Evolutionary conservation across 208 protist genomes (phyloP).

Genomic region (Acanthamoeba castellanii): DNA sequence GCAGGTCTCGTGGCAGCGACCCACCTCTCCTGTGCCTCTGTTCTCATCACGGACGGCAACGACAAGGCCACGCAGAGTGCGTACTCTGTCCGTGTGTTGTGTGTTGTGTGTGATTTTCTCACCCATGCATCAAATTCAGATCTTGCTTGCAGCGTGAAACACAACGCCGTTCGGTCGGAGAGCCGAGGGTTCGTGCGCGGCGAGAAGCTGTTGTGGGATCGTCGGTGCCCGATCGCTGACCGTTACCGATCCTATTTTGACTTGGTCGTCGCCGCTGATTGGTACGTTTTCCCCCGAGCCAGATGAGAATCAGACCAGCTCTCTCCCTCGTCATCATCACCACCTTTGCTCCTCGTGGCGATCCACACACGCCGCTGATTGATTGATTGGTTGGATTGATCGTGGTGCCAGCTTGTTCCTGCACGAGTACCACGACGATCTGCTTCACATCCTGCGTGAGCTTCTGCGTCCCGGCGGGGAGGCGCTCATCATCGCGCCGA

Average conservation of each 20-base stretch:
- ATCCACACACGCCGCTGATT: too few relatives aligned
- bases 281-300: not conserved
- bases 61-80: conserved; percentile 1
- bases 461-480: conserved; percentile 11
- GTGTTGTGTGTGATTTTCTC: not conserved
- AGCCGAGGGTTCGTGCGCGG: not conserved
- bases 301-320: not conserved
- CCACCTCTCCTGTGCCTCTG: not conserved
- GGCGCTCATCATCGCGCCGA: not conserved
- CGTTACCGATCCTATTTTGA: not conserved
- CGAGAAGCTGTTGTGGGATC: conserved; percentile 52
- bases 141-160: not conserved
- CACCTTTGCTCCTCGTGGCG: too few relatives aligned
- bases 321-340: not conserved
- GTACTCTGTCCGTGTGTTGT: not conserved
- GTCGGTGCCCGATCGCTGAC: not conserved
- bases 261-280: conserved; percentile 18
- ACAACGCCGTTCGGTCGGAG: not conserved
- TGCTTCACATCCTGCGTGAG: not conserved
- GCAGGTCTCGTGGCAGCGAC: not conserved
- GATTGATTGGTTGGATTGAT: not conserved
- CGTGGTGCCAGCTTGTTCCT: not conserved
- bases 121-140: not conserved
- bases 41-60: conserved; percentile 52
- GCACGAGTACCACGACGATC: conserved; percentile 35